Evolutionary conservation across 2,329 filamentous ascomycete species (phyloP).

Genomic region (Cladosporium sp.): DNA sequence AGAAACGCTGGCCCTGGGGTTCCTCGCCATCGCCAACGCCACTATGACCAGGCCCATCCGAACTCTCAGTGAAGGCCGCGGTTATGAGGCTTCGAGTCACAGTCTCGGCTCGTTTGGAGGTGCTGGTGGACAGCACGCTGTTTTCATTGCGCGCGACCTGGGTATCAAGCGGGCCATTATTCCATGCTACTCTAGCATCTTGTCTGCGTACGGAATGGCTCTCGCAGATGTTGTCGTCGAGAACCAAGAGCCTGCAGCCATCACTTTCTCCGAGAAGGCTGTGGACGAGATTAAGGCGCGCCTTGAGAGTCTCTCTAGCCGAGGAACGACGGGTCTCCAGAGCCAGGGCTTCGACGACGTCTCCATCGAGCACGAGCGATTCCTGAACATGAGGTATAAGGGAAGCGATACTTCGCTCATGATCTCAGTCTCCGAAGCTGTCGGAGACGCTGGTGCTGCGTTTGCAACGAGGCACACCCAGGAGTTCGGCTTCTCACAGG

Average conservation of each 20-base stretch:
- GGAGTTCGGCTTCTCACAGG: slow-evolving; percentile 38
- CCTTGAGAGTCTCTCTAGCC: slow-evolving; percentile 49
- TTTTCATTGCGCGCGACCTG: slow-evolving; percentile 72
- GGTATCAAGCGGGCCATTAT: slow-evolving; percentile 76
- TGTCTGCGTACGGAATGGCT: slow-evolving; percentile 85
- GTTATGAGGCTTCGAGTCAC: slow-evolving; percentile 79
- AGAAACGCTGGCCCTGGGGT: slow-evolving; percentile 65
- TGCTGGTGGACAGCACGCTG: slow-evolving; percentile 79
- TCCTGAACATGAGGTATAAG: slow-evolving; percentile 45
- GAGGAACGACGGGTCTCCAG: slow-evolving; percentile 53
- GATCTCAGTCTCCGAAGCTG: slow-evolving; percentile 34
- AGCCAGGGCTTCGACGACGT: slow-evolving; percentile 44
- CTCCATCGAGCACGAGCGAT: slow-evolving; percentile 39
- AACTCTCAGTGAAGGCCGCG: slow-evolving; percentile 80
- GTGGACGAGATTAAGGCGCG: slow-evolving; percentile 44
- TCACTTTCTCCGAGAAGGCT: slow-evolving; percentile 40
- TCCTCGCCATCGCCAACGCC: slow-evolving; percentile 78
- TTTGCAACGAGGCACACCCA: slow-evolving; percentile 35
- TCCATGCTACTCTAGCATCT: slow-evolving; percentile 75
- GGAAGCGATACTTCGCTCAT: slow-evolving; percentile 46
- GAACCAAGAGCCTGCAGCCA: slow-evolving; percentile 59
- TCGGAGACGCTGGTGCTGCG: slow-evolving; percentile 30
- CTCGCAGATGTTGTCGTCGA: slow-evolving; percentile 85
- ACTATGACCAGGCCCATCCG: slow-evolving; percentile 81
- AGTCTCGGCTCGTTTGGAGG: slow-evolving; percentile 81